These are phyloP conservation scores for Hypsizygus ulmarius DNA, from an alignment of 1,284 basidiomycete genomes.

Conservation along the genomic window DNA sequence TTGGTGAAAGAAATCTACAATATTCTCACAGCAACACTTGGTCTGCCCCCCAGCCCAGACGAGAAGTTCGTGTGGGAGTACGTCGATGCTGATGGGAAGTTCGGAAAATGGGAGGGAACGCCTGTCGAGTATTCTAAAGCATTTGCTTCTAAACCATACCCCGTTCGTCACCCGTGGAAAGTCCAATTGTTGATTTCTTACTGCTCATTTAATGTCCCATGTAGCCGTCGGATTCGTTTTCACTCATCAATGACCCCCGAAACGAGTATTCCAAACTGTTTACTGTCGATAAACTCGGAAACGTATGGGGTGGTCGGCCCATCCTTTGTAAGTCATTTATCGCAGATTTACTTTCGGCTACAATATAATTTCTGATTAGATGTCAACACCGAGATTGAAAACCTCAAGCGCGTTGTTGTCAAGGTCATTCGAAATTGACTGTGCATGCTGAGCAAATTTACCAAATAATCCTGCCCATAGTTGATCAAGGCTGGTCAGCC, in stretches of 20 bases:
- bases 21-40: slow-evolving; percentile 84
- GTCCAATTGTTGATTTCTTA: slow-evolving; percentile 6
- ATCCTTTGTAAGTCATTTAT: slow-evolving; percentile 65
- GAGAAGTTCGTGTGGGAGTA: slow-evolving; percentile 86
- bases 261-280: slow-evolving; percentile 84
- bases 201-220: slow-evolving; percentile 10
- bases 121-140: slow-evolving; percentile 76
- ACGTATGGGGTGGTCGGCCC: slow-evolving; percentile 83
- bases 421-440: slow-evolving; percentile 38
- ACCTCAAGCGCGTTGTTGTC: slow-evolving; percentile 80
- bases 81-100: slow-evolving; percentile 79
- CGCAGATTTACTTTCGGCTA: slow-evolving; percentile 3
- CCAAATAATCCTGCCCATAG: slow-evolving; percentile 22
- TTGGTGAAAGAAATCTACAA: slow-evolving; percentile 85
- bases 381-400: slow-evolving; percentile 84
- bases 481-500: slow-evolving; percentile 88
- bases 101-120: slow-evolving; percentile 74
- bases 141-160: slow-evolving; percentile 56
- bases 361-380: slow-evolving; percentile 45
- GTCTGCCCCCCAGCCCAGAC: slow-evolving; percentile 75
- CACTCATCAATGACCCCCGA: slow-evolving; percentile 93
- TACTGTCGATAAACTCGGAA: slow-evolving; percentile 90
- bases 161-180: slow-evolving; percentile 38
- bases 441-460: not conserved
- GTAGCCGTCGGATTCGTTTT: slow-evolving; percentile 73